Percentiles rank a stretch among this genome's conserved stretches.
Evolutionary conservation across 2,329 filamentous ascomycete genomes (phyloP).

Genomic region (Nigrospora sphaerica): DNA sequence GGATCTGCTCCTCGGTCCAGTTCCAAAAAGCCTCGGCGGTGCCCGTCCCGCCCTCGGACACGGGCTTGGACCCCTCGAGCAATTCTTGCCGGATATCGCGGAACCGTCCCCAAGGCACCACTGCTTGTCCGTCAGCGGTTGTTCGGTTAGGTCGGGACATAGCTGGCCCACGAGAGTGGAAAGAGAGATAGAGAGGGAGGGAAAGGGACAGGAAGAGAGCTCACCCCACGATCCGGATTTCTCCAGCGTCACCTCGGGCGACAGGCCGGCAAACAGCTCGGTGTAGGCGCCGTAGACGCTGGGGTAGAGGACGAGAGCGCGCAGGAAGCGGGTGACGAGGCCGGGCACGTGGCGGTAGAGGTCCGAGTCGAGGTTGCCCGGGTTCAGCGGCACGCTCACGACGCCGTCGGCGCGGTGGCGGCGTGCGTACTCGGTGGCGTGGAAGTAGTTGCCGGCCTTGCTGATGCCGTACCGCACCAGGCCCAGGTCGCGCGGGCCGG

Average conservation of each 20-base stretch:
- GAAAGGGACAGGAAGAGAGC: conserved; percentile 1
- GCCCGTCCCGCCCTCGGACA: conserved; percentile 28
- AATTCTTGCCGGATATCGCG: conserved; percentile 23
- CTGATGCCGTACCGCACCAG: conserved; percentile 17
- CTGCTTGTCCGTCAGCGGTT: conserved; percentile 5
- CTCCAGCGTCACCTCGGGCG: conserved; percentile 24
- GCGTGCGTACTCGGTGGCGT: conserved; percentile 18
- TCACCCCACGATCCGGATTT: conserved; percentile 21
- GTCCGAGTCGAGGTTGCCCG: conserved; percentile 18
- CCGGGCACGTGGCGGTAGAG: conserved; percentile 14
- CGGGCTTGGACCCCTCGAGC: conserved; percentile 18
- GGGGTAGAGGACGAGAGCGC: conserved; percentile 7
- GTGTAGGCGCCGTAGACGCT: conserved; percentile 30
- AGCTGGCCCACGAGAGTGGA: neutral
- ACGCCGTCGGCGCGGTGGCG: conserved; percentile 13
- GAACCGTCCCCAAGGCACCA: conserved; percentile 40
- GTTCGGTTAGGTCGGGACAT: neutral
- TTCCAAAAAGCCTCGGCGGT: conserved; percentile 33
- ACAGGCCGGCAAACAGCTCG: conserved; percentile 31
- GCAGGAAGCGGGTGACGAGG: conserved; percentile 3
- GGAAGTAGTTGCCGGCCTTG: conserved; percentile 21
- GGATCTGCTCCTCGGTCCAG: conserved; percentile 33
- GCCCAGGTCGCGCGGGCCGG: conserved; percentile 7
- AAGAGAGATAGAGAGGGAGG: neutral
- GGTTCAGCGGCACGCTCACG: conserved; percentile 17